Conservation (phyloP, 2,329 filamentous ascomycete species). For the Colletotrichum sp. region DNA sequence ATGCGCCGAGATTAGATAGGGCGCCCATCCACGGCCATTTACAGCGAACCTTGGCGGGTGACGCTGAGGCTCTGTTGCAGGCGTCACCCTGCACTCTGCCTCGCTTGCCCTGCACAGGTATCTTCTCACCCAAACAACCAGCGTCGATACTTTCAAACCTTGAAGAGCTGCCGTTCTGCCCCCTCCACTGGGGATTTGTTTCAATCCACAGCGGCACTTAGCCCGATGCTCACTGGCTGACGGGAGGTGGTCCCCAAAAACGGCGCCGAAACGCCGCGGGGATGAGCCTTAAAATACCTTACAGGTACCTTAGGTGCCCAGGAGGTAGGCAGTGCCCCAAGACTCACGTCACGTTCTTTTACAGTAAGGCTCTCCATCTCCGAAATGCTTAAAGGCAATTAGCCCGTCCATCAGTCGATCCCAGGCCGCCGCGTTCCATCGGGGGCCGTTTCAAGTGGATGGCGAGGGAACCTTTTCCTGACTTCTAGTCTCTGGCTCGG, state of each 20-base stretch:
- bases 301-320: not conserved
- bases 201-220: not conserved
- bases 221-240: not conserved
- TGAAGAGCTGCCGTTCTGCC: not conserved
- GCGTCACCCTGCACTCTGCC: not conserved
- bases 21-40: not conserved
- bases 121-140: not conserved
- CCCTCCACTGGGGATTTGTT: not conserved
- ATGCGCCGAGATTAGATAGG: conserved; percentile 5
- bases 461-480: not conserved
- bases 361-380: not conserved
- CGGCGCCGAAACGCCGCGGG: conserved; percentile 2
- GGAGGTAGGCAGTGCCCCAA: not conserved
- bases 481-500: not conserved
- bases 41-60: conserved; percentile 4
- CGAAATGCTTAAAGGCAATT: not conserved
- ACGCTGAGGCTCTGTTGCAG: not conserved
- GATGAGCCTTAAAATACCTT: not conserved
- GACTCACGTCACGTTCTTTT: not conserved
- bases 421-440: not conserved
- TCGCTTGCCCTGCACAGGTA: not conserved
- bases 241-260: not conserved
- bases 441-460: not conserved
- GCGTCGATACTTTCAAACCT: not conserved
- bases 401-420: not conserved